Base-by-base conservation (phyloP, 2,329 filamentous ascomycete genomes). In the Didymella segeticola region DNA sequence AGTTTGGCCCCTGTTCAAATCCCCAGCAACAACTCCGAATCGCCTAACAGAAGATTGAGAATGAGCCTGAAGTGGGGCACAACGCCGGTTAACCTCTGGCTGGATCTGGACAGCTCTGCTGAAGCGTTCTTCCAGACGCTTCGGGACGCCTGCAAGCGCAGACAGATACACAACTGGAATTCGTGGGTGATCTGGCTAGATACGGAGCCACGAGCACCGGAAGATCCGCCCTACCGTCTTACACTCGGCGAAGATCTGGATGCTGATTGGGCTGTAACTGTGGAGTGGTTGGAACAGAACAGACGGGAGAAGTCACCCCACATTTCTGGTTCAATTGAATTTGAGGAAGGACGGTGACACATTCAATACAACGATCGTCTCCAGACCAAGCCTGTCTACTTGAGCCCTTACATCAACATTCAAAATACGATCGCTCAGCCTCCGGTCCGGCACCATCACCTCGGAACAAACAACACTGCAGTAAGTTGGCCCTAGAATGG, bases 271-370 rank as follows among this genome's bases (percentile, higher is more conserved):
- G 38, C 29, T 19, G 12, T 20, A 29, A 42, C 25, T 19, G 38
- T 42, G 15, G n/a, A 42, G 5, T 42, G 38, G 38, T 30, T 42
- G 25, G n/a, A 30, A 42, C n/a, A 42, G 25, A 42, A 42, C 38
- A 42, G 20, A 30, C 29, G 38, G 15, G 38, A 42, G 25, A 42
- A 42, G 30, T 26, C 38, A n/a, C 38, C 38, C 6, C 25, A 42
- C 19, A 19, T 42, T 20, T 42, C 15, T 19, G 38, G 38, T 20
- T 26, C 22, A 41, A 10, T 41, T 41, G 22, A 41, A 41, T 41
- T 41, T 41, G 23, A 26, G 37, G 37, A 41, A 26, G 37, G 37
- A 41, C 6, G 37, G 23, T 41, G 37, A 41, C n/a, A 4, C n/a
- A 23, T 15, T 6, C 37, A 5, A 37, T 41, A 23, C 37, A 41